These are phyloP conservation scores for Apophysomyces elegans DNA, from an alignment of 371 early-diverging fungal genomes.

Conservation along the genomic window DNA sequence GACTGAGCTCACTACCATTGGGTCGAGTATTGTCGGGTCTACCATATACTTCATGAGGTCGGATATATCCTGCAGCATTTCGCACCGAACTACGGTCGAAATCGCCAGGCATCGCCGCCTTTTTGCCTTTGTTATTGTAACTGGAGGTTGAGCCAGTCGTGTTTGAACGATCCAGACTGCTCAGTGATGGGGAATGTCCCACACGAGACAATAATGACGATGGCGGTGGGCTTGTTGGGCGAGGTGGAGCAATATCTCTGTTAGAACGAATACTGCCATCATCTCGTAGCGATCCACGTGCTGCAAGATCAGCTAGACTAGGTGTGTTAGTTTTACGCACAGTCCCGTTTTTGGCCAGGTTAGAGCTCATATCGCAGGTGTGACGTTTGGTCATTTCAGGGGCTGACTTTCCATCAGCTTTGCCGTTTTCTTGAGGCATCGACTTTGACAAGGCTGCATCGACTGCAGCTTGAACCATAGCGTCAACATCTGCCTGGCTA, in stretches of 20 bases:
- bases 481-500: constrained; percentile 21
- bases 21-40: not conserved
- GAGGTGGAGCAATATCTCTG: constrained; percentile 23
- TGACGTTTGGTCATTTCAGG: not conserved
- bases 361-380: constrained; percentile 14
- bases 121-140: not conserved
- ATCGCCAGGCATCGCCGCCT: not conserved
- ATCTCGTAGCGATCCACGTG: constrained; percentile 11
- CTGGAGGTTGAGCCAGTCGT: not conserved
- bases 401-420: not conserved
- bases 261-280: constrained; percentile 9
- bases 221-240: constrained; percentile 39
- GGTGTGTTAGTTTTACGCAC: constrained; percentile 13
- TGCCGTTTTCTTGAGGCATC: constrained; percentile 2
- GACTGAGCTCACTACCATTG: constrained; percentile 12
- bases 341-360: not conserved
- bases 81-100: not conserved
- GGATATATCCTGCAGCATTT: constrained; percentile 1
- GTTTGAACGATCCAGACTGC: constrained; percentile 3
- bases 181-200: constrained; percentile 11
- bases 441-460: constrained; percentile 4
- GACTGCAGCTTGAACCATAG: constrained; percentile 17
- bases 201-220: constrained; percentile 23
- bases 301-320: constrained; percentile 21
- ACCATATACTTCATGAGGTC: not conserved